These are phyloP conservation scores for Colletotrichum musae DNA, from an alignment of 2,329 filamentous ascomycete species.

Conservation along the genomic window DNA sequence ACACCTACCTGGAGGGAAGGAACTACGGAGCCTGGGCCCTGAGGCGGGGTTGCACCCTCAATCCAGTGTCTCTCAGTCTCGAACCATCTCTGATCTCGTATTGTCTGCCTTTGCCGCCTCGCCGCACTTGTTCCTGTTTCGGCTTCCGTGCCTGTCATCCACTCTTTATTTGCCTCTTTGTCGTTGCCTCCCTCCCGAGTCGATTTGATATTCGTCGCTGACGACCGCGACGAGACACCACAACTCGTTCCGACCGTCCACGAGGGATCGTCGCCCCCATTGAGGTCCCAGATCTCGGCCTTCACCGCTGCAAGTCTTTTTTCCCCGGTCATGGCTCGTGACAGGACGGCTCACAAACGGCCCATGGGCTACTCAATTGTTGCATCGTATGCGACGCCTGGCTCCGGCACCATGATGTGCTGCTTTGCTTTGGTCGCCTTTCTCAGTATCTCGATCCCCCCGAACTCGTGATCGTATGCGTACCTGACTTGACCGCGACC, in stretches of 20 bases:
- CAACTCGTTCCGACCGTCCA: slow-evolving; percentile 2
- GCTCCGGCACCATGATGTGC: background rate
- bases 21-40: too few relatives aligned
- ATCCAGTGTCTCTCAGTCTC: background rate
- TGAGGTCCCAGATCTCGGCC: slow-evolving; percentile 15
- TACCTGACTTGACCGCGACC: slow-evolving; percentile 37
- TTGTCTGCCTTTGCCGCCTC: slow-evolving; percentile 5
- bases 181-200: background rate
- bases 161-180: slow-evolving; percentile 22
- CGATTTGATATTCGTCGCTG: slow-evolving; percentile 14
- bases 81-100: background rate
- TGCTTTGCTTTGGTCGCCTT: background rate
- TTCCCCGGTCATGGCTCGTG: background rate
- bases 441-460: slow-evolving; percentile 31
- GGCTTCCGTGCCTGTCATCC: slow-evolving; percentile 11
- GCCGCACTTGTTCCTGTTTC: slow-evolving; percentile 1
- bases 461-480: slow-evolving; percentile 19
- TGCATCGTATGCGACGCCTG: slow-evolving; percentile 5
- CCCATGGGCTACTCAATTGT: background rate
- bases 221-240: slow-evolving; percentile 11
- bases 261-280: background rate
- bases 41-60: too few relatives aligned
- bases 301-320: slow-evolving; percentile 13
- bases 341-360: background rate
- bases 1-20: too few relatives aligned